A percentile compares a stretch with the other conserved stretches of the same genome.
Conservation (phyloP, 2,329 filamentous ascomycete species). For the Rhynchosporium agropyri region DNA sequence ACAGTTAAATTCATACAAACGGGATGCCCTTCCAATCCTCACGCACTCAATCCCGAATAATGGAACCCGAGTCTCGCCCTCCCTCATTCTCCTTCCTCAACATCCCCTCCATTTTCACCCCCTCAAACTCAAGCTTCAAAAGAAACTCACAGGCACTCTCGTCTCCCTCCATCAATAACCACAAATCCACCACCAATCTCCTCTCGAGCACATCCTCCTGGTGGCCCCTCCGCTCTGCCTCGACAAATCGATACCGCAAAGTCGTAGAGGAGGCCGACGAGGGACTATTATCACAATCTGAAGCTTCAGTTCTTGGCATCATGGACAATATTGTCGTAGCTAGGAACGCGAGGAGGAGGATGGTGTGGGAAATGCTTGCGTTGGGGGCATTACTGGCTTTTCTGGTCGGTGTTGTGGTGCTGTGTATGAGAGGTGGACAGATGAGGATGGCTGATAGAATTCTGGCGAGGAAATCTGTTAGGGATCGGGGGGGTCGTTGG, state of each 20-base stretch:
- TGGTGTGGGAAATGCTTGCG: constrained; percentile 17
- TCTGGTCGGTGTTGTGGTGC: constrained; percentile 20
- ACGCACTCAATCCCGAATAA: constrained; percentile 27
- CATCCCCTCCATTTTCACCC: constrained; percentile 13
- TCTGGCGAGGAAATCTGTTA: not conserved
- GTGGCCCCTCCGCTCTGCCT: not conserved
- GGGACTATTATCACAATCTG: not conserved
- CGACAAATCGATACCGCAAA: not conserved
- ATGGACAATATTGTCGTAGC: not conserved
- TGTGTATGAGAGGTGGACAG: constrained; percentile 35
- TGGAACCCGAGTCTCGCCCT: constrained; percentile 18
- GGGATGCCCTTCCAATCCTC: constrained; percentile 33
- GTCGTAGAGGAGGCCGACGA: not conserved
- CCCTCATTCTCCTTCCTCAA: constrained; percentile 16
- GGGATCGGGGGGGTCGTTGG: constrained; percentile 13
- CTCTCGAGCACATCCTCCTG: constrained; percentile 3
- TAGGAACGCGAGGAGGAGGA: not conserved
- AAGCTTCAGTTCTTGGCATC: not conserved
- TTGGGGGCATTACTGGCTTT: constrained; percentile 11
- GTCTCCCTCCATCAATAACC: not conserved
- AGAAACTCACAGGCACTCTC: not conserved
- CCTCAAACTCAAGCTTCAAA: not conserved
- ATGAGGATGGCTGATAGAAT: constrained; percentile 9
- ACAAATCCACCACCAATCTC: not conserved
- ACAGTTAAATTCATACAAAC: not conserved